Evolutionary conservation across 495 filamentous ascomycete species (phyloP), one percentile per base, ranked within the genome.

Genomic region (Aspergillus biplanus): DNA sequence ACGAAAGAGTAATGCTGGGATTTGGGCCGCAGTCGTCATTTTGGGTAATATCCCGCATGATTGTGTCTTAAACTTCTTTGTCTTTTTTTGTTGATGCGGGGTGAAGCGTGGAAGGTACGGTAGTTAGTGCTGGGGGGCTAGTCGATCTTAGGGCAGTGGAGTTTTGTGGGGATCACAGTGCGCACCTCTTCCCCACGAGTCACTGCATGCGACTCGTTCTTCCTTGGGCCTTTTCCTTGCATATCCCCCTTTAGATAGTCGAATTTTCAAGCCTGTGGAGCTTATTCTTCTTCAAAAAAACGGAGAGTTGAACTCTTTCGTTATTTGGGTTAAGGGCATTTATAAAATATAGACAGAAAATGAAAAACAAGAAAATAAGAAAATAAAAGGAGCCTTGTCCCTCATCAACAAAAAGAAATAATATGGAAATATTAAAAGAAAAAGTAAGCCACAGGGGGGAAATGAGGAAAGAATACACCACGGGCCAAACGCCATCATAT

Each of bases 401-500:
- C 54, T 61, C 58, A 33, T 65, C 48, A 52, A 44, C 44, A 42
- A 67, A 34, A 55, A 47, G 33, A 59, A 16, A 35, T 35, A 44
- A 44, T 39, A 1, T 34, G 27, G 27, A 52, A 50, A 33, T 9
- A 63, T 63, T 52, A 58, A 35, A 59, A 48, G 44, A 52, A 44
- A 65, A 48, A 33, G 57, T 32, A 27, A 27, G 21, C 21, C 21
- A 56, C 55, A 63, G 33, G 52, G 33, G n/a, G 58, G 59, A 52
- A 37, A 48, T 48, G 48, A 47, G 16, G 9, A 15, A 52, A 54
- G 37, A 59, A 61, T 60, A 62, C 57, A 59, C 59, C 59, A 42
- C 42, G 46, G 60, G 35, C 55, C 61, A 60, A 67, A 69, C 67
- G 67, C 67, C 67, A 33, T 61, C 21, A 63, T 65, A 69, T 69